Evolutionary conservation across 2,329 filamentous ascomycete species (phyloP).

Genomic region (Cercospora janseana): DNA sequence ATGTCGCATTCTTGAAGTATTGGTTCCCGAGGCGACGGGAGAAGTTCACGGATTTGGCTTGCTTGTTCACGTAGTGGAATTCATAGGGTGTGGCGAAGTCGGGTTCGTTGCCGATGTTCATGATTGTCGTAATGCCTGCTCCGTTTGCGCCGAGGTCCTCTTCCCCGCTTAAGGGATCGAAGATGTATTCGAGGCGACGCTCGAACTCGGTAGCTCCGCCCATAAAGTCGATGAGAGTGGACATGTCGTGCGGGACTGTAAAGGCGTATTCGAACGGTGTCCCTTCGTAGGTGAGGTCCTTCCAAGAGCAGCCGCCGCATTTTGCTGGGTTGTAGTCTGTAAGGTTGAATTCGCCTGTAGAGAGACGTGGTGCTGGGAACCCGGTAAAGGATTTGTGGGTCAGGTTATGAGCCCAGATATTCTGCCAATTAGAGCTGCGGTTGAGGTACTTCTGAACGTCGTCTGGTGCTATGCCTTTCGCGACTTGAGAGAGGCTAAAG

Average conservation of each 20-base stretch:
- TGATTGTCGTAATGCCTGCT: constrained; percentile 39
- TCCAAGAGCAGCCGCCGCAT: constrained; percentile 46
- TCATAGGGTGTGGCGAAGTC: constrained; percentile 38
- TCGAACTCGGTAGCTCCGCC: constrained; percentile 43
- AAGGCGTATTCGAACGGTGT: constrained; percentile 48
- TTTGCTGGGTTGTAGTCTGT: constrained; percentile 43
- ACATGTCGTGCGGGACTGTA: constrained; percentile 45
- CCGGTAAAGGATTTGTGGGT: constrained; percentile 39
- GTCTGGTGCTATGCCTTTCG: constrained; percentile 41
- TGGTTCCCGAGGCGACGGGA: constrained; percentile 30
- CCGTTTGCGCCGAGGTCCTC: constrained; percentile 39
- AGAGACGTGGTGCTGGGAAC: constrained; percentile 33
- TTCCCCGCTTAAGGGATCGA: constrained; percentile 40
- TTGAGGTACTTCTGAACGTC: constrained; percentile 42
- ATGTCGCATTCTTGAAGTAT: constrained; percentile 33
- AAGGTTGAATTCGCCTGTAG: constrained; percentile 33
- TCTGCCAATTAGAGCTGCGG: constrained; percentile 44
- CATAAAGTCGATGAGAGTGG: constrained; percentile 45
- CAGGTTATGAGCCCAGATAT: constrained; percentile 42
- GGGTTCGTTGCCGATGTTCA: constrained; percentile 40
- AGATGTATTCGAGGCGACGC: constrained; percentile 44
- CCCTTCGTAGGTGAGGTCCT: constrained; percentile 44
- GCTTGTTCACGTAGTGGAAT: constrained; percentile 37
- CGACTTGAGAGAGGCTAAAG: constrained; percentile 45
- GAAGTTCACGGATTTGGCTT: constrained; percentile 31